A percentile compares a stretch with the other conserved stretches of the same genome.
phyloP scores from a whole-genome alignment of 164 flowering plant species.

The Stephania japonica region DNA sequence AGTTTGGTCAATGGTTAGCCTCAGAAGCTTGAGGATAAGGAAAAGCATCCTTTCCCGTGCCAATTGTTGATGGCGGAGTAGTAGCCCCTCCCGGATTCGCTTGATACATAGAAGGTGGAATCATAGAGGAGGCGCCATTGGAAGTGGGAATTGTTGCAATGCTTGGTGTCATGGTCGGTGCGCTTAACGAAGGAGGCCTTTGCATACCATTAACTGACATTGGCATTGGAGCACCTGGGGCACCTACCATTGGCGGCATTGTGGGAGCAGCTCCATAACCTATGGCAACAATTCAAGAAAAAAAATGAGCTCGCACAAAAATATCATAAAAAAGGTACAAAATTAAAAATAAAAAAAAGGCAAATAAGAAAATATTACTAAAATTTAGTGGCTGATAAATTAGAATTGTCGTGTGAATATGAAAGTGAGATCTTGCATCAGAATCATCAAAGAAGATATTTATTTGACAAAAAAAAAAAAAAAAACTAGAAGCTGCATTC shows the following conservation, averaged over 20 bases:
- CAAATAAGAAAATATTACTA: too few species aligned
- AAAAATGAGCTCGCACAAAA: neutral
- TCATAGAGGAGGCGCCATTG: conserved; percentile 39
- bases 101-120: conserved; percentile 39
- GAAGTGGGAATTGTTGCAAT: conserved; percentile 31
- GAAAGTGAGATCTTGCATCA: too few species aligned
- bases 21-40: conserved; percentile 35
- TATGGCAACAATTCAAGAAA: neutral
- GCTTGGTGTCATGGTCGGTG: conserved; percentile 43
- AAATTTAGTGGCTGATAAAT: too few species aligned
- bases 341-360: too few species aligned
- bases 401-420: too few species aligned
- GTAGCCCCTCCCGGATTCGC: conserved; percentile 24
- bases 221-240: conserved; percentile 59
- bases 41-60: conserved; percentile 14
- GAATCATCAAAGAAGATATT: neutral
- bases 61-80: conserved; percentile 4
- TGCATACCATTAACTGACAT: conserved; percentile 47
- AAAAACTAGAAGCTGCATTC: too few species aligned
- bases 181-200: conserved; percentile 35
- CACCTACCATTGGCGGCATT: conserved; percentile 49
- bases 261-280: conserved; percentile 25
- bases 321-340: too few species aligned
- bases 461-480: too few species aligned
- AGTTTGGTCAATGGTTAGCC: conserved; percentile 21